Evolutionary conservation across 108 stramenopile genomes (phyloP), one percentile per base, ranked within the genome.

Genomic region (Cylindrotheca closterium): DNA sequence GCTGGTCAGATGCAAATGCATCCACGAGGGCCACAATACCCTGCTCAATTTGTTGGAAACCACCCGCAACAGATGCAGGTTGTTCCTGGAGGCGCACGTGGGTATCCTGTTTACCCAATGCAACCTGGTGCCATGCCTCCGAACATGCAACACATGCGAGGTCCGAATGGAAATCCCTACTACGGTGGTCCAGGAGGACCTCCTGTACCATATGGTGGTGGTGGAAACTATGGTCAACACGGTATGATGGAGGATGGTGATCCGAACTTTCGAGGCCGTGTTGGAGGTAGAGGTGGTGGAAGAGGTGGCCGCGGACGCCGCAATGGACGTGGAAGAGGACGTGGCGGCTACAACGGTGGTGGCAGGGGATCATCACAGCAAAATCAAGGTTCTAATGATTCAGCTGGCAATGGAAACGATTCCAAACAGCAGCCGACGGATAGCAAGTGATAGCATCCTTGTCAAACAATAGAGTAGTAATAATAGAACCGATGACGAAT

Each of bases 11-110:
- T 62, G 53, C 51, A 65, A 3, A 77, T 81, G 78, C 68, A 72
- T 37, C 73, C 65, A 23, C 79, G 68, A 23, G 68, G 78, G n/a
- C 79, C 85, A 21, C 71, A 74, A 25, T 74, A 69, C 51, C 77
- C 75, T 54, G 76, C 84, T 30, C 82, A 80, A 30, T 79, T 75
- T 65, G 76, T 79, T 22, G 59, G 58, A 0, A 68, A 48, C 1
- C n/a, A n/a, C n/a, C 70, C 73, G 3, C 79, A 80, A 50, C 77
- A 73, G 52, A 78, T 78, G 29, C 71, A 59, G 3, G 77, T 66
- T 55, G 67, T 45, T 30, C 74, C 73, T 3, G 62, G 57, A 29
- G 72, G 67, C 4, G 58, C 55, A 7, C 49, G 58, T 0, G 73
- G 66, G 28, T 53, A 51, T 19, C 62, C 34, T 3, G 65, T 67